Percentiles rank a stretch among this genome's conserved stretches.
These are phyloP conservation scores for Breynia disticha DNA, from an alignment of 441 rosid species.

Conservation along the genomic window DNA sequence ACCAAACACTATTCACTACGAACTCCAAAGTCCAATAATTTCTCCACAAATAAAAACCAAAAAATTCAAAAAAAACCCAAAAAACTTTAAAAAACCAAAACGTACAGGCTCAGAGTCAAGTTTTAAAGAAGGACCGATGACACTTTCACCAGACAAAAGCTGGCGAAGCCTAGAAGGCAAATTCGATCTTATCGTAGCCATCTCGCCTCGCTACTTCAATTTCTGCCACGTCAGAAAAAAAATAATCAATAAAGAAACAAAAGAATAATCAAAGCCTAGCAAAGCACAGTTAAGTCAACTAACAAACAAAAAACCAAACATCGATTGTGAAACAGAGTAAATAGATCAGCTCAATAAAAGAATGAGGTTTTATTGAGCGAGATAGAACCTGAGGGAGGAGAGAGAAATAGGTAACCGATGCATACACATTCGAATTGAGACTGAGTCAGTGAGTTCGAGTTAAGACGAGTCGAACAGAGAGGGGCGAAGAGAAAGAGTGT, in stretches of 20 bases:
- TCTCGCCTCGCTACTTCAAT: constrained; percentile 34
- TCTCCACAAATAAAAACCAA: background rate
- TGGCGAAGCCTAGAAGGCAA: constrained; percentile 91
- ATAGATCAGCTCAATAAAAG: constrained; percentile 22
- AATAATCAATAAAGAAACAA: background rate
- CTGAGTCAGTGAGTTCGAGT: too few species aligned
- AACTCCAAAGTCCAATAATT: background rate
- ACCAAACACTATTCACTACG: too few species aligned
- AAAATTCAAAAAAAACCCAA: background rate
- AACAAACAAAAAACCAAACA: constrained; percentile 3
- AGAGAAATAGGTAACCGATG: constrained; percentile 21
- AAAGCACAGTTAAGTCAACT: constrained; percentile 10
- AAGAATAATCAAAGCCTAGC: constrained; percentile 6
- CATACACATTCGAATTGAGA: constrained; percentile 32
- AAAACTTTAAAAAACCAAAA: constrained; percentile 3
- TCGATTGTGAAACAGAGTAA: constrained; percentile 1
- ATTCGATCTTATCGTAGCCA: constrained; percentile 80
- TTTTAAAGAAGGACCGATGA: constrained; percentile 66
- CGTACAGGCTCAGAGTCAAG: constrained; percentile 90
- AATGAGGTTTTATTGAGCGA: background rate
- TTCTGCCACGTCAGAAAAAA: background rate
- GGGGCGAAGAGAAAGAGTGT: constrained; percentile 8
- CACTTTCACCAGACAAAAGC: constrained; percentile 80
- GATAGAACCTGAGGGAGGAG: constrained; percentile 21
- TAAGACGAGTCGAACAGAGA: constrained; percentile 8